Base-by-base conservation (phyloP, 805 yeast genomes). In the Starmerella geochares region DNA sequence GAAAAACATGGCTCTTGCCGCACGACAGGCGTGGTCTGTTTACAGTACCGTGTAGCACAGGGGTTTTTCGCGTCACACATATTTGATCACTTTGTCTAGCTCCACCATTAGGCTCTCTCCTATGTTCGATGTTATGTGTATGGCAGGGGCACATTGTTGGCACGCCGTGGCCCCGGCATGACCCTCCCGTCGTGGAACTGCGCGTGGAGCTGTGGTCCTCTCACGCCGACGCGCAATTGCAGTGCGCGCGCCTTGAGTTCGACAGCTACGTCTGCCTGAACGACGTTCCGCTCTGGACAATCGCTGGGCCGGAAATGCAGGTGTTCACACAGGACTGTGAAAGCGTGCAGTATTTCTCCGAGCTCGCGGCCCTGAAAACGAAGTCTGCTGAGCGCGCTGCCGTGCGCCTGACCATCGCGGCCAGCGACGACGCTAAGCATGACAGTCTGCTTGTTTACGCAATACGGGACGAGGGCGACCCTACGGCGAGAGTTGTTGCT, bases 101-200 rank as follows among this genome's bases (percentile, higher is more conserved):
- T n/a, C n/a, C n/a, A n/a, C n/a, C n/a, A n/a, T n/a, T n/a, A n/a
- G n/a, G n/a, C n/a, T n/a, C n/a, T n/a, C n/a, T 4, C 40, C 27
- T 3, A 37, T 24, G 32, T 13, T 32, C 33, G 16, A 56, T 56
- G 59, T 29, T 27, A 24, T 48, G 52, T 19, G 20, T 50, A 3
- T 56, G 59, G 59, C 58, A 46, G 28, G 60, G 58, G 28, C n/a
- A 17, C 6, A 4, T 55, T 7, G 10, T 14, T 4, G 13, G 32
- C 13, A 50, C 51, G 16, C n/a, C 29, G 14, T 56, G 59, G 59
- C 59, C 58, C n/a, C 38, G 43, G 19, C 46, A 33, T 14, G 51
- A 44, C 14, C 47, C 45, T n/a, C 36, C 46, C 3, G 17, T 6
- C 7, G 31, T n/a, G 5, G 45, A 40, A 19, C 47, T 54, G 13